Evolutionary conservation across 2,329 filamentous ascomycete genomes (phyloP), one percentile per base, ranked within the genome.

Genomic region (Trichoderma sp.): DNA sequence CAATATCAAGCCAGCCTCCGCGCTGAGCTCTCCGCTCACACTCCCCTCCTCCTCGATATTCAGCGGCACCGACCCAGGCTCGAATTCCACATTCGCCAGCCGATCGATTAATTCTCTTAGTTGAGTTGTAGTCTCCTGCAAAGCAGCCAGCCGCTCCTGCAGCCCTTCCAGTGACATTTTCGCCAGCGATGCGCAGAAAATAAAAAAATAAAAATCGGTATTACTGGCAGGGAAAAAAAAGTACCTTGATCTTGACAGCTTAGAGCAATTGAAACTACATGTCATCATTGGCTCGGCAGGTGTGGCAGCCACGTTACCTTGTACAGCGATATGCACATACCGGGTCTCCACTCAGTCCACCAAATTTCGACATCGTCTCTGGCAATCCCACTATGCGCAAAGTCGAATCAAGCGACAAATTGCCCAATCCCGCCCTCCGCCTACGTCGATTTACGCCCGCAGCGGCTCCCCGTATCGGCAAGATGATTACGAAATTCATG

Each of bases 401-500:
- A 57, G 26, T 24, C 15, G 26, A 47, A 56, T 39, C 34, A 43
- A 53, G 39, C 18, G 28, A 36, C 62, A 62, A 62, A 34, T 62
- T 14, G 26, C 51, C 18, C 47, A 15, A 21, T 30, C 36, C 14
- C 30, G 24, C 24, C 24, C 39, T 30, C 9, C 24, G 57, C 30
- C 14, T 24, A 43, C 51, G 36, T 43, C 34, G 21, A 28, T 32
- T 6, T 30, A 28, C 53, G 30, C 64, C 67, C 47, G 47, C 15
- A 24, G 63, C 66, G 72, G 66, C 71, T 30, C 9, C 14, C 15
- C 53, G 36, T 73, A 60, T 66, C 74, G 62, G 73, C 79, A 86
- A 81, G 66, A 96, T 96, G 93, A 93, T 96, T 73, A 95, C 93
- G 73, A 90, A 91, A 80, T 96, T 93, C 85, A 89, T 97, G 81